A percentile compares a stretch with the other conserved stretches of the same genome.
phyloP scores from a whole-genome alignment of 768 basidiomycete species.

The Termitomyces sp. region DNA sequence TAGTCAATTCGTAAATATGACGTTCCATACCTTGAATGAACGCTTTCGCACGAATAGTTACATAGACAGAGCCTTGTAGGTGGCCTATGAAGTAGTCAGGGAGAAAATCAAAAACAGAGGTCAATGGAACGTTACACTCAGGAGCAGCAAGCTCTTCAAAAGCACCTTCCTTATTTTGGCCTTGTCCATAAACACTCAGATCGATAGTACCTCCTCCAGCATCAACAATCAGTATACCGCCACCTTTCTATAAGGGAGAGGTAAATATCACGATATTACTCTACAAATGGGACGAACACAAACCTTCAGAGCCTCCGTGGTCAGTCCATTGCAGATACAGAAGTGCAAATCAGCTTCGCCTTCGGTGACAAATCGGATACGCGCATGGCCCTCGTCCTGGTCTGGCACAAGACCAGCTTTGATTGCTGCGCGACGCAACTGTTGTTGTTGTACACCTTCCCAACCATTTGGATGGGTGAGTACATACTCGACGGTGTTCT shows the following conservation, averaged over 20 bases:
- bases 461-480: neutral
- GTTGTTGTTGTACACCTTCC: neutral
- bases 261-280: neutral
- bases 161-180: neutral
- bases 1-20: no score
- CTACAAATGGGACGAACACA: neutral
- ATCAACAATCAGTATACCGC: neutral
- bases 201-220: neutral
- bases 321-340: conserved; percentile 36
- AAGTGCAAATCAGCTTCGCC: conserved; percentile 53
- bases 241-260: neutral
- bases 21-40: conserved; percentile 25
- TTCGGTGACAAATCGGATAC: conserved; percentile 48
- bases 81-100: conserved; percentile 20
- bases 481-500: neutral
- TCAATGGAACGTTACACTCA: conserved; percentile 20
- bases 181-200: neutral
- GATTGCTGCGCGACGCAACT: neutral
- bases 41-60: conserved; percentile 27
- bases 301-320: conserved; percentile 26
- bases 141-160: conserved; percentile 31
- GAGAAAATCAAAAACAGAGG: neutral
- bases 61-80: conserved; percentile 36
- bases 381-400: conserved; percentile 22
- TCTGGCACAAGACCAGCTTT: neutral